phyloP scores from a whole-genome alignment of 169 alveolate species.

The Cryptosporidium meleagridis region DNA sequence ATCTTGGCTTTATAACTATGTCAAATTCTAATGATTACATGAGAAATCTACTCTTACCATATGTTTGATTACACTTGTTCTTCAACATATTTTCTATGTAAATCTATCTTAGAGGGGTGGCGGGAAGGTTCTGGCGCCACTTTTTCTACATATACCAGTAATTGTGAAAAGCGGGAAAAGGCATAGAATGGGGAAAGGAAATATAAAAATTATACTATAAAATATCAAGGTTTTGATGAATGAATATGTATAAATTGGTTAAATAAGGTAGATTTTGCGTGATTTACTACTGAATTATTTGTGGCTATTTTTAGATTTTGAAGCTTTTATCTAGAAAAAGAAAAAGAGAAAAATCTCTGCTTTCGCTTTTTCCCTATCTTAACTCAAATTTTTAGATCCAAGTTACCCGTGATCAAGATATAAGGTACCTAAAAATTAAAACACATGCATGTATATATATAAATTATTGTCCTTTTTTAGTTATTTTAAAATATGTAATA shows the following conservation, averaged over 20 bases:
- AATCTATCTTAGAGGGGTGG: conserved; percentile 74
- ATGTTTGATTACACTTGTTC: conserved; percentile 19
- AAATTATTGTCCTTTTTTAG: not conserved
- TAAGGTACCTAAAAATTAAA: not conserved
- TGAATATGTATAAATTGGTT: too few species aligned
- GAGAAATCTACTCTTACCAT: not conserved
- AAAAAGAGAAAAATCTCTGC: too few species aligned
- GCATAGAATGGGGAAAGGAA: not conserved
- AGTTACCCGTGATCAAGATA: not conserved
- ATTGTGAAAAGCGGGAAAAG: not conserved
- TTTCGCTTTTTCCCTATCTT: too few species aligned
- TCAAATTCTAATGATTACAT: not conserved
- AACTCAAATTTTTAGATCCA: not conserved
- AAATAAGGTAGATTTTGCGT: not conserved
- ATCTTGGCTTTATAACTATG: not conserved
- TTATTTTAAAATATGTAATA: too few species aligned
- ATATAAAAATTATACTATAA: not conserved
- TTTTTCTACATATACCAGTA: not conserved
- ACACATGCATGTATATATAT: too few species aligned
- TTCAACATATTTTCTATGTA: not conserved
- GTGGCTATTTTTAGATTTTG: too few species aligned
- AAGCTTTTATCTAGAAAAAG: too few species aligned
- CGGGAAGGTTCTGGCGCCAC: conserved; percentile 1
- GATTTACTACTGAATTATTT: too few species aligned
- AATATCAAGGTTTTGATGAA: not conserved